Conservation (phyloP, 1,139 yeast genomes). For the Kurtzmaniella natalensis region DNA sequence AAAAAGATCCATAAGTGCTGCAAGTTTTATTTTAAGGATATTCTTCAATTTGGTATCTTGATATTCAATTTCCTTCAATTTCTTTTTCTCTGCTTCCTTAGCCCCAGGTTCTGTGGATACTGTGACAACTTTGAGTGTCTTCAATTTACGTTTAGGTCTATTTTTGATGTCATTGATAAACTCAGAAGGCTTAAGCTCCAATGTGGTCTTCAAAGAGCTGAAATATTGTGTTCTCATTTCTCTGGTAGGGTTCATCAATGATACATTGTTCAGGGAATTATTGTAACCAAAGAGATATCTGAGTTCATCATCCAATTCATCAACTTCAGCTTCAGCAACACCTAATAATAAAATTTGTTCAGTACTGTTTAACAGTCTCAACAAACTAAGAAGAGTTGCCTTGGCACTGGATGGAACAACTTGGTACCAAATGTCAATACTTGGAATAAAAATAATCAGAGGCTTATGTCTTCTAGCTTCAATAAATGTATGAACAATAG, state of each 20-base stretch:
- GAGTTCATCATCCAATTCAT: conserved; percentile 31
- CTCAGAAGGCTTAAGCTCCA: conserved; percentile 64
- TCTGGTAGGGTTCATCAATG: conserved; percentile 39
- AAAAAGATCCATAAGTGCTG: conserved; percentile 86
- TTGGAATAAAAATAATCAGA: conserved; percentile 79
- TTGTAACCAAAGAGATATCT: conserved; percentile 51
- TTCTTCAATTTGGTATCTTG: conserved; percentile 81
- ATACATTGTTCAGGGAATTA: conserved; percentile 42
- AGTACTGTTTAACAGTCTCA: conserved; percentile 63
- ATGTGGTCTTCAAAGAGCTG: conserved; percentile 46
- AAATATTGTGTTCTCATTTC: conserved; percentile 51
- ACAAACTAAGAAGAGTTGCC: conserved; percentile 65
- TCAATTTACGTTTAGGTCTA: conserved; percentile 47
- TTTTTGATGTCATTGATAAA: conserved; percentile 48
- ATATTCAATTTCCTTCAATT: conserved; percentile 52
- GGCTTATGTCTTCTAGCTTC: conserved; percentile 94
- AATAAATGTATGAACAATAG: conserved; percentile 75
- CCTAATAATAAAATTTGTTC: conserved; percentile 81
- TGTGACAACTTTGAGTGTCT: conserved; percentile 27
- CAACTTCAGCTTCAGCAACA: conserved; percentile 50
- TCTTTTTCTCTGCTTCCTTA: conserved; percentile 22
- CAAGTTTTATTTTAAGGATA: conserved; percentile 74
- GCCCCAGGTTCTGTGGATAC: conserved; percentile 10
- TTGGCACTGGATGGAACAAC: conserved; percentile 67
- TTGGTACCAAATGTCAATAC: conserved; percentile 71